phyloP scores from a whole-genome alignment of 805 yeast species.

The Millerago galiae region DNA sequence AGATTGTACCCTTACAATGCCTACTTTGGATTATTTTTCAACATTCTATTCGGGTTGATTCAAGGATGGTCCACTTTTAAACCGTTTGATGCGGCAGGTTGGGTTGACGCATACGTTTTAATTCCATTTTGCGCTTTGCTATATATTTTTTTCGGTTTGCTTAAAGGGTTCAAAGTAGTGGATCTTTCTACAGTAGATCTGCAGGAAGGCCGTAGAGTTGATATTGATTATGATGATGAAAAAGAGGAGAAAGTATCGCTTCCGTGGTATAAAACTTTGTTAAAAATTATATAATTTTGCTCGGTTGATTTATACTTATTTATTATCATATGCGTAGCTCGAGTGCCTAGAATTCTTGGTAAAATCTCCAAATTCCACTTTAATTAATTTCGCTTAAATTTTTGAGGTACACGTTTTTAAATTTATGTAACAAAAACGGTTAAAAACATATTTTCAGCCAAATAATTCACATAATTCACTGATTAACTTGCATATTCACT shows the following conservation, averaged over 20 bases:
- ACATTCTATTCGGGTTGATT: conserved; percentile 35
- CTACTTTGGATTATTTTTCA: conserved; percentile 32
- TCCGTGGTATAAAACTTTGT: conserved; percentile 13
- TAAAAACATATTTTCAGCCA: too few species aligned
- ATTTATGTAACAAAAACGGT: too few species aligned
- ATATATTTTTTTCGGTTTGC: conserved; percentile 32
- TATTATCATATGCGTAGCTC: too few species aligned
- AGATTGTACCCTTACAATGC: conserved; percentile 41
- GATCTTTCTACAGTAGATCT: conserved; percentile 39
- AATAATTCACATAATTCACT: too few species aligned
- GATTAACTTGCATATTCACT: too few species aligned
- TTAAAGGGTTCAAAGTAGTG: conserved; percentile 36
- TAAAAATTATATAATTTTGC: conserved; percentile 2
- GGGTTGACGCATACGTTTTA: conserved; percentile 58
- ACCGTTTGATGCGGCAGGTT: conserved; percentile 42
- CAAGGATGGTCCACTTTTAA: conserved; percentile 48
- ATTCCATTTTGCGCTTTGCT: conserved; percentile 49
- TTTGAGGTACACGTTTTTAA: too few species aligned
- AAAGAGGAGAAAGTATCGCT: not conserved
- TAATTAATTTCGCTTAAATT: too few species aligned
- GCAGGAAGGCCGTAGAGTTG: conserved; percentile 43
- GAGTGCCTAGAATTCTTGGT: too few species aligned
- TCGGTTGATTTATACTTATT: too few species aligned
- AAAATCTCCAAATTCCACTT: too few species aligned
- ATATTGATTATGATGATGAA: conserved; percentile 17